phyloP scores from a whole-genome alignment of 805 yeast genomes.

The Zygotorulaspora danielsina region DNA sequence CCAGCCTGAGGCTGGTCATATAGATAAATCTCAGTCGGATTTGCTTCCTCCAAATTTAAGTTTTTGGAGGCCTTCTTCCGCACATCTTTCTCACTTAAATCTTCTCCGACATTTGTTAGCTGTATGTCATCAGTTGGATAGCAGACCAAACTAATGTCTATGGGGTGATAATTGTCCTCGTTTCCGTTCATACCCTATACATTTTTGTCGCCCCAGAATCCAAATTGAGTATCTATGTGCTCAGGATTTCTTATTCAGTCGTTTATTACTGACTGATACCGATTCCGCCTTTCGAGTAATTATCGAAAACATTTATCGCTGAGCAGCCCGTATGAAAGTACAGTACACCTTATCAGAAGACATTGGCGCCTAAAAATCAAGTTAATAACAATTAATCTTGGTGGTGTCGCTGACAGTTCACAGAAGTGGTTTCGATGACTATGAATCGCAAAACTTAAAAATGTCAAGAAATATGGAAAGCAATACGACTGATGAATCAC shows the following conservation, averaged over 20 bases:
- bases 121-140: conserved; percentile 13
- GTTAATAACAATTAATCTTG: too few relatives aligned
- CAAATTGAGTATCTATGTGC: neutral
- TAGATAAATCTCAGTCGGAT: conserved; percentile 19
- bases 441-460: too few relatives aligned
- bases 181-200: conserved; percentile 12
- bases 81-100: conserved; percentile 1
- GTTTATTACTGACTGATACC: neutral
- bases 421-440: too few relatives aligned
- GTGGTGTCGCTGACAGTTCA: too few relatives aligned
- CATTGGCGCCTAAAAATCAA: too few relatives aligned
- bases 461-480: too few relatives aligned
- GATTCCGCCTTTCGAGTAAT: neutral
- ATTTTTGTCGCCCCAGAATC: conserved; percentile 3
- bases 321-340: too few relatives aligned
- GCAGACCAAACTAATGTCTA: conserved; percentile 13
- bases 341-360: too few relatives aligned
- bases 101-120: conserved; percentile 1
- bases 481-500: too few relatives aligned
- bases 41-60: conserved; percentile 5
- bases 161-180: conserved; percentile 15
- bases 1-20: conserved; percentile 20
- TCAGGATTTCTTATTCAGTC: neutral
- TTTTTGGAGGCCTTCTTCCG: conserved; percentile 4
- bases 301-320: too few relatives aligned